Percentiles rank a stretch among this genome's conserved stretches.
Evolutionary conservation across 345 rosid genomes (phyloP).

Genomic region (Corchorus olitorius): DNA sequence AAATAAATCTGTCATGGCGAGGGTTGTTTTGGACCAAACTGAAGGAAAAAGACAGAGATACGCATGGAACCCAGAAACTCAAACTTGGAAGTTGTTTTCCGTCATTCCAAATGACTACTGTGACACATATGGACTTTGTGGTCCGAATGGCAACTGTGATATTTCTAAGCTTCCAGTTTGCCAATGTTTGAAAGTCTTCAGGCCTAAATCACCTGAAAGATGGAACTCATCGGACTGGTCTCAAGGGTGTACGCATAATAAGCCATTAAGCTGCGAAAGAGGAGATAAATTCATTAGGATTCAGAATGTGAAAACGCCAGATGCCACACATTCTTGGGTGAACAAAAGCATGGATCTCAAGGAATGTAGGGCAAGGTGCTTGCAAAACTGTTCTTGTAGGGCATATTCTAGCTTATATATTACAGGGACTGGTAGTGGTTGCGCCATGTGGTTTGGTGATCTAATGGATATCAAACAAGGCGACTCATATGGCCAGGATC

Average conservation of each 20-base stretch:
- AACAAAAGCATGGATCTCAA: neutral
- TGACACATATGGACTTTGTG: slow-evolving; percentile 25
- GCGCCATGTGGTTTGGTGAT: neutral
- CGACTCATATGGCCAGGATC: neutral
- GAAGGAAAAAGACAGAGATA: neutral
- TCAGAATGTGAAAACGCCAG: neutral
- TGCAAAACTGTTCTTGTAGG: slow-evolving; percentile 14
- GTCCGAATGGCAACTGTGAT: slow-evolving; percentile 38
- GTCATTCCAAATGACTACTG: neutral
- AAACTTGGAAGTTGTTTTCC: neutral
- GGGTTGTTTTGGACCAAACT: neutral
- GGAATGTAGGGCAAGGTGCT: slow-evolving; percentile 11
- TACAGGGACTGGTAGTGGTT: neutral
- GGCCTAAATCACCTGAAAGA: slow-evolving; percentile 25
- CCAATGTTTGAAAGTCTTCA: slow-evolving; percentile 39
- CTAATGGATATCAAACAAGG: neutral
- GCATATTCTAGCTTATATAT: slow-evolving; percentile 1
- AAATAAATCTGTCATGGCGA: neutral
- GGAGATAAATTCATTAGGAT: slow-evolving; percentile 35
- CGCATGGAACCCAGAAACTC: neutral
- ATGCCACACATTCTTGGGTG: neutral
- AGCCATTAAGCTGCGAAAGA: slow-evolving; percentile 25
- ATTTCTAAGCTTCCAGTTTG: slow-evolving; percentile 42
- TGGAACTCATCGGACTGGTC: slow-evolving; percentile 35
- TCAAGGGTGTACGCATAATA: neutral